Evolutionary conservation across 2,329 filamentous ascomycete genomes (phyloP).

Genomic region (Tolypocladium nubicola): DNA sequence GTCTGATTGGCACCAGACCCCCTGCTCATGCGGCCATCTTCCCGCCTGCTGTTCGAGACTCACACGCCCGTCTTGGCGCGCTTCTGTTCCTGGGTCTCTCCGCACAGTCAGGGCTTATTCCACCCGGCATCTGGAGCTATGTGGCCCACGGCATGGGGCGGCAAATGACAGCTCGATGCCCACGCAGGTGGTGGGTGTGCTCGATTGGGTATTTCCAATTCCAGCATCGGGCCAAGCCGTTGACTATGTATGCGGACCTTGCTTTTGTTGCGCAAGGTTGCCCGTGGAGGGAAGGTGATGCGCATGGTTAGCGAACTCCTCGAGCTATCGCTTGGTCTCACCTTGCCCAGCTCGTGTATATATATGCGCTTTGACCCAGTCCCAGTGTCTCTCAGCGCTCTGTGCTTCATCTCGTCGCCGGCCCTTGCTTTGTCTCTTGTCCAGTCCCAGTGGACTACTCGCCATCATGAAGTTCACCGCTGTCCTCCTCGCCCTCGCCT

Average conservation of each 20-base stretch:
- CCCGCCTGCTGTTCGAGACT: not conserved
- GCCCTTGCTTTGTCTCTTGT: not conserved
- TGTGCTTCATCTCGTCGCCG: no score
- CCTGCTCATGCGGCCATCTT: not conserved
- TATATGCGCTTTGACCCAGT: not conserved
- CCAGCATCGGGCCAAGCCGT: not conserved
- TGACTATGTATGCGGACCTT: not conserved
- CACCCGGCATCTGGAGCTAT: not conserved
- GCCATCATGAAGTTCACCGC: conserved; percentile 20
- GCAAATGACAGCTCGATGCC: not conserved
- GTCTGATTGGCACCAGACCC: not conserved
- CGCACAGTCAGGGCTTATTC: not conserved
- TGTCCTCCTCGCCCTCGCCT: conserved; percentile 11
- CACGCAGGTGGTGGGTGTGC: not conserved
- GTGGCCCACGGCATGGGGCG: not conserved
- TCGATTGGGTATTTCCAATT: not conserved
- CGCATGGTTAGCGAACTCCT: not conserved
- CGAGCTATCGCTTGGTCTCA: no score
- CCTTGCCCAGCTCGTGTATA: not conserved
- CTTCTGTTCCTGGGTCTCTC: not conserved
- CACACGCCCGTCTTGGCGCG: not conserved
- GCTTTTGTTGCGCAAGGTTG: no score
- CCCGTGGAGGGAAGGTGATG: not conserved
- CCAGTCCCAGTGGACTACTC: not conserved
- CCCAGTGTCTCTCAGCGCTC: not conserved